phyloP scores from a whole-genome alignment of 805 yeast genomes.

The Candida oleophila region DNA sequence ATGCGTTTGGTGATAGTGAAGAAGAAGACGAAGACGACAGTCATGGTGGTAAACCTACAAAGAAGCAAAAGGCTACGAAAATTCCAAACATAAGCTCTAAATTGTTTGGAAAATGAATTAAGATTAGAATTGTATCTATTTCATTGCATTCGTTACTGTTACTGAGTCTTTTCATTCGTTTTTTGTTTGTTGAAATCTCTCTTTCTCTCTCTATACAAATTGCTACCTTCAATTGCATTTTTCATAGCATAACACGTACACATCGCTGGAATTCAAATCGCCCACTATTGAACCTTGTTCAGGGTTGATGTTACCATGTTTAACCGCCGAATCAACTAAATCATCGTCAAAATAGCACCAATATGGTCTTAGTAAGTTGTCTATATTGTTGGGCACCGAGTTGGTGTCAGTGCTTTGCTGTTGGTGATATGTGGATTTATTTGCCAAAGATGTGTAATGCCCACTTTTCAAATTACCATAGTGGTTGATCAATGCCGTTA shows the following conservation, averaged over 20 bases:
- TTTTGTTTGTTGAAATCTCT: no score
- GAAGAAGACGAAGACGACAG: constrained; percentile 9
- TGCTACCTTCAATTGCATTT: constrained; percentile 16
- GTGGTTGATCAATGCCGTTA: constrained; percentile 69
- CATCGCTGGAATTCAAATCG: constrained; percentile 52
- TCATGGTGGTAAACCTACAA: neutral
- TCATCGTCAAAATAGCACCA: constrained; percentile 84
- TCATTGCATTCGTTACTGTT: neutral
- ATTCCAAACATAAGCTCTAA: neutral
- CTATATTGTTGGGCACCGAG: constrained; percentile 9
- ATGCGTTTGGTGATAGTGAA: constrained; percentile 6
- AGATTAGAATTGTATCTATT: neutral
- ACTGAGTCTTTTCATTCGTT: neutral
- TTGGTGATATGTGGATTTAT: constrained; percentile 32
- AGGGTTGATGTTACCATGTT: constrained; percentile 47
- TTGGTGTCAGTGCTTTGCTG: neutral
- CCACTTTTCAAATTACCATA: constrained; percentile 70
- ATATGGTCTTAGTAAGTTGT: constrained; percentile 39
- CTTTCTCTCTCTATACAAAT: no score
- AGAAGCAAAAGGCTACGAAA: neutral
- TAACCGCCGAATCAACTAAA: constrained; percentile 40
- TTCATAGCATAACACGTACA: constrained; percentile 70
- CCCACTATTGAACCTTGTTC: constrained; percentile 27
- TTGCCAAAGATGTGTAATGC: constrained; percentile 70
- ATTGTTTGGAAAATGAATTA: neutral